These are phyloP conservation scores for Vaccinium myrtillus DNA, from an alignment of 148 eudicot genomes.

Conservation along the genomic window DNA sequence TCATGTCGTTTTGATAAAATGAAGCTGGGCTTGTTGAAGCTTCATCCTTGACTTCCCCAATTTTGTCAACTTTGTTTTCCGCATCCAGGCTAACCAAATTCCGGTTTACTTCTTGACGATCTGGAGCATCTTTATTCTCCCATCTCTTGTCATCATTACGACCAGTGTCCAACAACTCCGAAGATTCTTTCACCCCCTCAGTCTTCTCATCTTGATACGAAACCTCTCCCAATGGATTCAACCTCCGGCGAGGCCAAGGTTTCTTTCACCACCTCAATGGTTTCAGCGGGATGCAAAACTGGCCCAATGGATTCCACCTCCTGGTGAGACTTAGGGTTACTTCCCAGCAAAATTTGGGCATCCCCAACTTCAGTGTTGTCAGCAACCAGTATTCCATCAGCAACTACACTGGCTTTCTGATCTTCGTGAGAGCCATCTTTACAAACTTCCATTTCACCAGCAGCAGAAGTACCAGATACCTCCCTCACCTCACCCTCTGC, in stretches of 20 bases:
- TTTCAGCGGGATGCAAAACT: constrained; percentile 13
- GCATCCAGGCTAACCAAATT: constrained; percentile 13
- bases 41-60: constrained; percentile 2
- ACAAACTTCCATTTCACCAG: constrained; percentile 22
- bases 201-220: background rate
- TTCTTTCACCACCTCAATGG: constrained; percentile 16
- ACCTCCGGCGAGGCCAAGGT: background rate
- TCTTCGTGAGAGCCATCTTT: constrained; percentile 24
- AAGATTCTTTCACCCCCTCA: background rate
- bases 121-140: constrained; percentile 25
- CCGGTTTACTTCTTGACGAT: constrained; percentile 24
- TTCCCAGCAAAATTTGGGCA: constrained; percentile 16
- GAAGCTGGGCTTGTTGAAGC: background rate
- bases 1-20: background rate
- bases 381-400: constrained; percentile 19
- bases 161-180: background rate
- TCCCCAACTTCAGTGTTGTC: constrained; percentile 33
- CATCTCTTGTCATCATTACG: constrained; percentile 20
- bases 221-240: background rate
- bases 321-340: background rate
- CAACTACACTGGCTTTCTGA: constrained; percentile 31
- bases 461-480: constrained; percentile 22
- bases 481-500: background rate
- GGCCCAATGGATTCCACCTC: constrained; percentile 9
- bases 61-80: constrained; percentile 20